Percentiles rank a stretch among this genome's conserved stretches.
These are phyloP conservation scores for Aaosphaeria arxii DNA, from an alignment of 2,329 filamentous ascomycete species.

Conservation along the genomic window DNA sequence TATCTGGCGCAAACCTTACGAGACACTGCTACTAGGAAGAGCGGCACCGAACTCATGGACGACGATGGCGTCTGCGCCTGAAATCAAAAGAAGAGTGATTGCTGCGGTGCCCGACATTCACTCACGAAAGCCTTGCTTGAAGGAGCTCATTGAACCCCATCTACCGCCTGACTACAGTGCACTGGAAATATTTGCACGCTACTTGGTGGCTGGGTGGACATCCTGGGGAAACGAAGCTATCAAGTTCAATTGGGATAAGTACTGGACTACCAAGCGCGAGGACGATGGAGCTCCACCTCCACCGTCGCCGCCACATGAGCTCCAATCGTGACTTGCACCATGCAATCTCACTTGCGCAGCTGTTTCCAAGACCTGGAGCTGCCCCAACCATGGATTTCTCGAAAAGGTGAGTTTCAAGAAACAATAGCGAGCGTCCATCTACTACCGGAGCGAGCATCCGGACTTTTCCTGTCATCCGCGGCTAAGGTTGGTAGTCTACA, in stretches of 20 bases:
- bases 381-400: no score
- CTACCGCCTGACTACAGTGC: slow-evolving; percentile 52
- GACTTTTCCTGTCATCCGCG: no score
- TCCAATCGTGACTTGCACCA: no score
- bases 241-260: slow-evolving; percentile 61
- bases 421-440: no score
- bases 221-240: slow-evolving; percentile 74
- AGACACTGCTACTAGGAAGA: slow-evolving; percentile 64
- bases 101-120: slow-evolving; percentile 72
- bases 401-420: no score
- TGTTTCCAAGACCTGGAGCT: no score
- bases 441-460: no score
- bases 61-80: slow-evolving; percentile 17
- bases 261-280: slow-evolving; percentile 40
- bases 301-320: no score
- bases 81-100: slow-evolving; percentile 55
- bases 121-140: slow-evolving; percentile 74
- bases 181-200: slow-evolving; percentile 75
- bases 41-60: slow-evolving; percentile 22
- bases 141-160: slow-evolving; percentile 56
- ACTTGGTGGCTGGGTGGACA: slow-evolving; percentile 74
- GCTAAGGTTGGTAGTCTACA: no score
- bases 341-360: no score
- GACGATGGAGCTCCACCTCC: no score
- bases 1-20: slow-evolving; percentile 72